phyloP scores from a whole-genome alignment of 768 basidiomycete species.

The Fomitopsis pulvina region DNA sequence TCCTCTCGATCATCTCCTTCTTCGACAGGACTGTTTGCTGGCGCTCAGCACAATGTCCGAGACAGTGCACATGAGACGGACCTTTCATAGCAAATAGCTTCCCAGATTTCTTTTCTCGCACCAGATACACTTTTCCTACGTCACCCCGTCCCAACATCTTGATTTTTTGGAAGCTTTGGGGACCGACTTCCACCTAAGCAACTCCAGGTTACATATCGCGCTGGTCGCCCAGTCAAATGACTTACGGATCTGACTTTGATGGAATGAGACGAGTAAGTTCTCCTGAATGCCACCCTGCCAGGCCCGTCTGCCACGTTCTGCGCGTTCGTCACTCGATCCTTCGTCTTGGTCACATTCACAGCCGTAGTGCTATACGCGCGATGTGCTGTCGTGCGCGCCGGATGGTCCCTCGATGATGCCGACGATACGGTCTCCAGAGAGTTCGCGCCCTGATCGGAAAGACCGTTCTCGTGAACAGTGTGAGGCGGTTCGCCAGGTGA shows the following conservation, averaged over 20 bases:
- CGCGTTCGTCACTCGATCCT: constrained; percentile 41
- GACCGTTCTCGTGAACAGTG: constrained; percentile 26
- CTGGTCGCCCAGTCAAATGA: neutral
- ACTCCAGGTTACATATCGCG: neutral
- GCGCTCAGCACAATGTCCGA: constrained; percentile 18
- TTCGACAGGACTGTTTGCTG: constrained; percentile 81
- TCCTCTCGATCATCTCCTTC: constrained; percentile 99
- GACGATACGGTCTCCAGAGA: constrained; percentile 79
- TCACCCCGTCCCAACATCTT: constrained; percentile 99
- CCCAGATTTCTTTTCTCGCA: constrained; percentile 94
- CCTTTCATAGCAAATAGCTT: constrained; percentile 99
- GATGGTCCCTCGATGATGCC: constrained; percentile 56
- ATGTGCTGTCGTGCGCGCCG: constrained; percentile 30
- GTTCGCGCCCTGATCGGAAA: constrained; percentile 56
- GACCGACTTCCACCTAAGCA: constrained; percentile 83
- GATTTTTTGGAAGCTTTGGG: constrained; percentile 92
- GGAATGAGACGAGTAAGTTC: constrained; percentile 96
- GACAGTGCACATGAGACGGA: constrained; percentile 33
- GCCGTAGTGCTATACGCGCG: constrained; percentile 25
- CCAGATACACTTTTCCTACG: constrained; percentile 97
- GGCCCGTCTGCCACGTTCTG: constrained; percentile 36
- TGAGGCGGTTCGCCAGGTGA: constrained; percentile 59
- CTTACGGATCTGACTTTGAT: constrained; percentile 86
- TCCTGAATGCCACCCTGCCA: constrained; percentile 69
- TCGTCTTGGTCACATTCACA: constrained; percentile 30